Evolutionary conservation across 352 stramenopile species (phyloP).

Genomic region (Phytophthora tubulina): DNA sequence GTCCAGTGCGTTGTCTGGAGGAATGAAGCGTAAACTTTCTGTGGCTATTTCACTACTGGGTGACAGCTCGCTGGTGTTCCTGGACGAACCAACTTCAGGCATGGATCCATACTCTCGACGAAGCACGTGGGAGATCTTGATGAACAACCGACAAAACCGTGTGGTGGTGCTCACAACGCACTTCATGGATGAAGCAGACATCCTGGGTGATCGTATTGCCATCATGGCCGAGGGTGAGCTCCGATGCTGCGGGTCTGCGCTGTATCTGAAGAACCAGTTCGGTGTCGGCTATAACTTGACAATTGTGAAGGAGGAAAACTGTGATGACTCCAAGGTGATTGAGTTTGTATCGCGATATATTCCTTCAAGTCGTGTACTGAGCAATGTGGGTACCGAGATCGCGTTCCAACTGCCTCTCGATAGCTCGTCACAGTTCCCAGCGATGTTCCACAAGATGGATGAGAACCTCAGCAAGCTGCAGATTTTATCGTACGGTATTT

Average conservation of each 20-base stretch:
- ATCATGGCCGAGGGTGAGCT: constrained; percentile 83
- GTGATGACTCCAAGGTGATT: constrained; percentile 45
- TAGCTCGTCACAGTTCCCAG: constrained; percentile 50
- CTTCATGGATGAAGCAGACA: constrained; percentile 95
- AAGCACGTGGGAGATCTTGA: constrained; percentile 91
- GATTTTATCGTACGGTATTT: constrained; percentile 63
- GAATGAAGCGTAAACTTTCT: constrained; percentile 92
- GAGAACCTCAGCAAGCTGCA: constrained; percentile 40
- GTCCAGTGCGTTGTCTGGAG: constrained; percentile 69
- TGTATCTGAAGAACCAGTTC: constrained; percentile 81
- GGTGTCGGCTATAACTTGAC: constrained; percentile 75
- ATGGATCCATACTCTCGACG: constrained; percentile 95
- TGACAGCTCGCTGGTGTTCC: constrained; percentile 79
- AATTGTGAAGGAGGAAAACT: constrained; percentile 61
- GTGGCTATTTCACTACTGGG: constrained; percentile 90
- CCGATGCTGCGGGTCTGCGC: constrained; percentile 59
- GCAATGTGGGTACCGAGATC: constrained; percentile 71
- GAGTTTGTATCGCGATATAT: constrained; percentile 44
- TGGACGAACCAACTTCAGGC: constrained; percentile 93
- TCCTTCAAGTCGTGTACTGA: constrained; percentile 50
- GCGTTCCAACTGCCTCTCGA: constrained; percentile 67
- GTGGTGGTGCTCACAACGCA: constrained; percentile 93
- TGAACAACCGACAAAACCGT: constrained; percentile 55
- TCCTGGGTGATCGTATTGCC: constrained; percentile 84
- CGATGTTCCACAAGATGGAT: constrained; percentile 68